Evolutionary conservation across 164 flowering plant species (phyloP).

Genomic region (Amborella trichopoda): DNA sequence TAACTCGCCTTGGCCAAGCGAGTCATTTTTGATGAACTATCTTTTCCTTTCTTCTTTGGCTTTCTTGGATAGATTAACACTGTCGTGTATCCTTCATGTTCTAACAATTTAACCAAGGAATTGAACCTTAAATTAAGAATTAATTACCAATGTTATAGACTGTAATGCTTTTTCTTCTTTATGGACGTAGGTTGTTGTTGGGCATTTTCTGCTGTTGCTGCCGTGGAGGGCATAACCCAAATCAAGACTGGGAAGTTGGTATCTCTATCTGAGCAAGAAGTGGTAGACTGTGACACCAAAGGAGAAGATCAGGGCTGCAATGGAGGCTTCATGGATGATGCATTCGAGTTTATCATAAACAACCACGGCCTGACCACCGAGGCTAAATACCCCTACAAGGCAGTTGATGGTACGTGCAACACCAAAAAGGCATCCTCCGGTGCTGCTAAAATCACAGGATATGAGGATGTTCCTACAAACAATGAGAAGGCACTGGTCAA

Average conservation of each 20-base stretch:
- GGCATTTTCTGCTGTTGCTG: slow-evolving; percentile 71
- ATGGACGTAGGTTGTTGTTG: slow-evolving; percentile 99
- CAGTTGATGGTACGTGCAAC: slow-evolving; percentile 9
- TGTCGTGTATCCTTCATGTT: no score
- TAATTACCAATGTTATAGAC: no score
- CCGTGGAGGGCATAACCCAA: slow-evolving; percentile 71
- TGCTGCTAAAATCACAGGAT: slow-evolving; percentile 25
- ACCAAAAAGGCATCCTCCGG: neutral
- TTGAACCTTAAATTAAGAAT: no score
- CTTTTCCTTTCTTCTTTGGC: no score
- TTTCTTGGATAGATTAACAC: no score
- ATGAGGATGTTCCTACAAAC: slow-evolving; percentile 55
- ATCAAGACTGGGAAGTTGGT: slow-evolving; percentile 56
- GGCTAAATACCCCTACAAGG: slow-evolving; percentile 19
- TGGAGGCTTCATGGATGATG: slow-evolving; percentile 17
- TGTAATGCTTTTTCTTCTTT: no score
- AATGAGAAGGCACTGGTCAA: slow-evolving; percentile 57
- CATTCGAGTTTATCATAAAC: slow-evolving; percentile 12
- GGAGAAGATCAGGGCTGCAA: slow-evolving; percentile 9
- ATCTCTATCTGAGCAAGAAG: slow-evolving; percentile 72
- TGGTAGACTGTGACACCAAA: slow-evolving; percentile 17
- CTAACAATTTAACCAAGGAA: no score
- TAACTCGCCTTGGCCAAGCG: no score
- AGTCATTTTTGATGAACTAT: no score
- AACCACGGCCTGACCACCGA: slow-evolving; percentile 20